Percentiles rank a stretch among this genome's conserved stretches.
Evolutionary conservation across 108 stramenopile genomes (phyloP).

Genomic region (Schizochytrium sp.): DNA sequence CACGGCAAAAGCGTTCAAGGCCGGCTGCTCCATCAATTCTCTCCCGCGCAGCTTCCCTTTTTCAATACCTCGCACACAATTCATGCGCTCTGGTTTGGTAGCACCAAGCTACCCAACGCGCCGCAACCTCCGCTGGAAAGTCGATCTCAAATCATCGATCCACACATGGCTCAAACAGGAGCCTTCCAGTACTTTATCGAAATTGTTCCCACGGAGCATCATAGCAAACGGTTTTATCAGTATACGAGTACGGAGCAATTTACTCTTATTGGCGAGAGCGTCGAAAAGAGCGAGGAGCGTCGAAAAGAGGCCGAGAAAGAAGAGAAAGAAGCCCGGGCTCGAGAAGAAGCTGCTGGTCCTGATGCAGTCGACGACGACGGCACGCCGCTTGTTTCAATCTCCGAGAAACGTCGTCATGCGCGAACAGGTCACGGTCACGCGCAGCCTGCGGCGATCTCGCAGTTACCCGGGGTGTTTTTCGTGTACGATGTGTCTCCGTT

Average conservation of each 20-base stretch:
- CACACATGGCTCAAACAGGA: neutral
- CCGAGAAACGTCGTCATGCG: neutral
- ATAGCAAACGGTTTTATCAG: neutral
- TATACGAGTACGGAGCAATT: neutral
- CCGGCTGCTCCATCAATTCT: slow-evolving; percentile 22
- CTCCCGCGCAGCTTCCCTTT: neutral
- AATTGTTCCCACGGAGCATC: neutral
- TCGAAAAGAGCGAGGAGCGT: neutral
- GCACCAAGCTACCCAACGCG: neutral
- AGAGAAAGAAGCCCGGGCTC: neutral
- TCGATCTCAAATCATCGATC: neutral
- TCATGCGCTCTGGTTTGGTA: slow-evolving; percentile 24
- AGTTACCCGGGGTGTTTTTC: neutral
- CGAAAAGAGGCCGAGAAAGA: neutral
- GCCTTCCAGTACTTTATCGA: neutral
- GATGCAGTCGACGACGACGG: no score
- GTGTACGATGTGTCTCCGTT: slow-evolving; percentile 5
- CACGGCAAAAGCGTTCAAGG: slow-evolving; percentile 9
- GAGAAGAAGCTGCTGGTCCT: neutral
- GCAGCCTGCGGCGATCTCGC: neutral
- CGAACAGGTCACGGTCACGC: neutral
- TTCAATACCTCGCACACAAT: slow-evolving; percentile 35
- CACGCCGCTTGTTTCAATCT: neutral
- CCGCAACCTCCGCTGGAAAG: neutral
- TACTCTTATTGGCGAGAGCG: neutral